Evolutionary conservation across 78 protist genomes (phyloP).

Genomic region (Dictyostelium purpureum): DNA sequence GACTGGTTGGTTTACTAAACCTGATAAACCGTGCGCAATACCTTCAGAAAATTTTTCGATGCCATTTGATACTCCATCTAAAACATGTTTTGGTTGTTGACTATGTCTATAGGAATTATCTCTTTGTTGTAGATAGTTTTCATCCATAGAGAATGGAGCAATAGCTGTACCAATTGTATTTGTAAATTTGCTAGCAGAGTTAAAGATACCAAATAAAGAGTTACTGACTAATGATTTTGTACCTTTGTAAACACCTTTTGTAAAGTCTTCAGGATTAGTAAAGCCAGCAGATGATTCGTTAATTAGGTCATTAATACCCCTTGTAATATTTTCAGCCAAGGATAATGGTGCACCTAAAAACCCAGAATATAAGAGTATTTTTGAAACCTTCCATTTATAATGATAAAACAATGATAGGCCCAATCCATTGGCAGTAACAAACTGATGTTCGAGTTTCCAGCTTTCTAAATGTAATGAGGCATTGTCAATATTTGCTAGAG

Average conservation of each 20-base stretch:
- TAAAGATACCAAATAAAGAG: conserved; percentile 78
- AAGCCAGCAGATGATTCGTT: conserved; percentile 8
- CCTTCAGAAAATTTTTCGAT: neutral
- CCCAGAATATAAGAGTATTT: conserved; percentile 33
- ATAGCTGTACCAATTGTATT: conserved; percentile 68
- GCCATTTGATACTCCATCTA: conserved; percentile 14
- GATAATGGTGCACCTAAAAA: conserved; percentile 69
- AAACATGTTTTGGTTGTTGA: neutral
- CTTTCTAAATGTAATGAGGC: conserved; percentile 30
- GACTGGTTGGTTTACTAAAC: conserved; percentile 12
- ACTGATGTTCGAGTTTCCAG: conserved; percentile 55
- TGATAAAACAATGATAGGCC: neutral
- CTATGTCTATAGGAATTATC: neutral
- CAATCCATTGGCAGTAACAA: neutral
- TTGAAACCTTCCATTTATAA: conserved; percentile 41
- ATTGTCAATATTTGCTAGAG: conserved; percentile 48
- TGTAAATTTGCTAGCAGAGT: conserved; percentile 74
- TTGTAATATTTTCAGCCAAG: neutral
- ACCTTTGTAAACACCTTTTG: conserved; percentile 1
- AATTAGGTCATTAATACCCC: conserved; percentile 50
- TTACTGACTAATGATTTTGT: conserved; percentile 39
- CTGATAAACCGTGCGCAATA: neutral
- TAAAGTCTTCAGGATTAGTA: neutral
- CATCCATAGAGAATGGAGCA: conserved; percentile 71
- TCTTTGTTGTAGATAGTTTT: conserved; percentile 39